Conservation (phyloP, 352 stramenopile species). For the Phytophthora brassicae region DNA sequence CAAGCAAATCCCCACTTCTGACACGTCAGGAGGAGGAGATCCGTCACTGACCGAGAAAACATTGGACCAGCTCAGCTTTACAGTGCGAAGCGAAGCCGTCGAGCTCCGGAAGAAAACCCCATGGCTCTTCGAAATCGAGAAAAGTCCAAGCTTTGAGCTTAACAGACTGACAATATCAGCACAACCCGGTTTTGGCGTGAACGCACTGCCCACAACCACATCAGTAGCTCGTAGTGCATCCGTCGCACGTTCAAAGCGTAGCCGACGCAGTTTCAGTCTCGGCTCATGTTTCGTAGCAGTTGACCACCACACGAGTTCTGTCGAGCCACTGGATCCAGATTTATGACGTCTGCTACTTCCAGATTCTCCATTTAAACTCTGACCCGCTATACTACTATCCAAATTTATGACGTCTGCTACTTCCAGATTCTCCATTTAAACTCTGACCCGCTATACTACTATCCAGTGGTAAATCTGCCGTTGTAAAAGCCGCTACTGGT, state of each 20-base stretch:
- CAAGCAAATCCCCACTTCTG: constrained; percentile 38
- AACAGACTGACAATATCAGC: constrained; percentile 42
- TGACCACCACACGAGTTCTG: constrained; percentile 81
- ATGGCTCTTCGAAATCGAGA: constrained; percentile 53
- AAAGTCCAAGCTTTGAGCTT: constrained; percentile 69
- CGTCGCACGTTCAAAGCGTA: constrained; percentile 70
- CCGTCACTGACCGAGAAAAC: constrained; percentile 14
- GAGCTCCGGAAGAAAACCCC: constrained; percentile 69
- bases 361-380: not conserved
- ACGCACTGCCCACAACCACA: constrained; percentile 68
- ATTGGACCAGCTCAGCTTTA: constrained; percentile 41
- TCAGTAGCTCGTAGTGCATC: constrained; percentile 75
- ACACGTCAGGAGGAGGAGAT: not conserved
- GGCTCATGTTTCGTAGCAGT: constrained; percentile 60
- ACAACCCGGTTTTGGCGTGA: constrained; percentile 32
- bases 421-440: not conserved
- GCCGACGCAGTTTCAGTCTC: constrained; percentile 64
- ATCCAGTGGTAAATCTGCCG: constrained; percentile 39
- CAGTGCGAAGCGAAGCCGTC: constrained; percentile 37
- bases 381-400: too few species aligned
- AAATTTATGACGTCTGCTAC: constrained; percentile 2
- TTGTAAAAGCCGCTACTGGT: constrained; percentile 64
- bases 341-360: constrained; percentile 1
- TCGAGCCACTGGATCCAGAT: constrained; percentile 29
- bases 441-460: not conserved